Conservation (phyloP, 2,329 filamentous ascomycete genomes). For the Aspergillus sp. region DNA sequence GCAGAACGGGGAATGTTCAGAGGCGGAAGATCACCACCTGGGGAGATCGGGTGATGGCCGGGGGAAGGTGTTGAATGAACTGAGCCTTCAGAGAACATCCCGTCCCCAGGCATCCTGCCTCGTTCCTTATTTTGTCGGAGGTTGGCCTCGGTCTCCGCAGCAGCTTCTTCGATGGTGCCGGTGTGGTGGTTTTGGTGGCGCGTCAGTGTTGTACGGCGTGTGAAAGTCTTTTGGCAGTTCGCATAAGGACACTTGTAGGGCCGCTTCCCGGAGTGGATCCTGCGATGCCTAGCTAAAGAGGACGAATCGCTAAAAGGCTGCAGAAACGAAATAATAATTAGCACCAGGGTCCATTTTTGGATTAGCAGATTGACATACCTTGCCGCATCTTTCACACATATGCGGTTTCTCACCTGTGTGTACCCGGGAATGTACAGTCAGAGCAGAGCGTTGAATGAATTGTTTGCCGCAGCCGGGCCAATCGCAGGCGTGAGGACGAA, state of each 20-base stretch:
- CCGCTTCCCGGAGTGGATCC: constrained; percentile 92
- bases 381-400: constrained; percentile 94
- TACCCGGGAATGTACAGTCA: constrained; percentile 92
- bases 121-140: constrained; percentile 59
- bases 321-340: constrained; percentile 8
- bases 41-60: constrained; percentile 76
- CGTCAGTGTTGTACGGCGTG: constrained; percentile 88
- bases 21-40: constrained; percentile 70
- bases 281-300: constrained; percentile 85
- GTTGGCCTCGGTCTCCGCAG: constrained; percentile 81
- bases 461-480: constrained; percentile 86
- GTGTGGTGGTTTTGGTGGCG: constrained; percentile 95
- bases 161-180: constrained; percentile 91
- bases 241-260: constrained; percentile 98
- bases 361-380: constrained; percentile 59
- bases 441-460: constrained; percentile 92
- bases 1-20: constrained; percentile 67
- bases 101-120: constrained; percentile 36
- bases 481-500: constrained; percentile 90
- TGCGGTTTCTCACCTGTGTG: constrained; percentile 99
- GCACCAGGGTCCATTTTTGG: background rate
- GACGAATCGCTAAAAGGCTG: constrained; percentile 96
- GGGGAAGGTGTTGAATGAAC: constrained; percentile 72
- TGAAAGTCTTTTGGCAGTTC: constrained; percentile 98
- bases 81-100: constrained; percentile 46